phyloP scores from a whole-genome alignment of 495 filamentous ascomycete genomes.

The Daldinia vernicosa region DNA sequence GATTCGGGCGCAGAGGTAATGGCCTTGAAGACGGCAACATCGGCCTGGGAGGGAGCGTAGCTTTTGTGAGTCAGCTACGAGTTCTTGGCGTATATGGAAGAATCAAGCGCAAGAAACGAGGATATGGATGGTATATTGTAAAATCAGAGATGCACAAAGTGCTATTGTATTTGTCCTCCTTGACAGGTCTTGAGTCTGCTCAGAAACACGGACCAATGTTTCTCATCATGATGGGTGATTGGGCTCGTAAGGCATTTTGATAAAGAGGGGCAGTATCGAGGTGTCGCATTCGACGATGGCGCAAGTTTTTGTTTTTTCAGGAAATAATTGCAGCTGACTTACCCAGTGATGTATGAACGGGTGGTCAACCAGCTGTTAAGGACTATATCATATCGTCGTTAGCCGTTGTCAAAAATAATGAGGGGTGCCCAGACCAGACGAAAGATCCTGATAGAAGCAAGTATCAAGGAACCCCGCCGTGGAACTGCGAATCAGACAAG shows the following conservation, averaged over 20 bases:
- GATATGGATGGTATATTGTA: slow-evolving; percentile 22
- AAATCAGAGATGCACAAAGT: slow-evolving; percentile 87
- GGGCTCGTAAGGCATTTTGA: slow-evolving; percentile 26
- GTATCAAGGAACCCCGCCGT: slow-evolving; percentile 1
- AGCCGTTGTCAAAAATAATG: slow-evolving; percentile 9
- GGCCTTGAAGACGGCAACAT: slow-evolving; percentile 93
- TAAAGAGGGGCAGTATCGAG: slow-evolving; percentile 1
- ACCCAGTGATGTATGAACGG: slow-evolving; percentile 95
- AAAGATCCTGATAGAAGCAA: not conserved
- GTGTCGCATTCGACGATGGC: slow-evolving; percentile 25
- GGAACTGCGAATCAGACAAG: slow-evolving; percentile 7
- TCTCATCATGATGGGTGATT: slow-evolving; percentile 74
- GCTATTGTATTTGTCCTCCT: slow-evolving; percentile 80
- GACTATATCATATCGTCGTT: slow-evolving; percentile 63
- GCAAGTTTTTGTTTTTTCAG: slow-evolving; percentile 1
- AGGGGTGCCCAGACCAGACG: slow-evolving; percentile 2
- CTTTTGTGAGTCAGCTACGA: slow-evolving; percentile 58
- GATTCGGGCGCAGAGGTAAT: slow-evolving; percentile 77
- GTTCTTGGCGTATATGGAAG: not conserved
- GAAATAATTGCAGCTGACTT: slow-evolving; percentile 56
- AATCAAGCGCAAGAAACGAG: not conserved
- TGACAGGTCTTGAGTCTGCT: slow-evolving; percentile 97
- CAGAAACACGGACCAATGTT: slow-evolving; percentile 98
- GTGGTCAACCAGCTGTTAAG: slow-evolving; percentile 91
- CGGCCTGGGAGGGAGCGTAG: slow-evolving; percentile 88